Evolutionary conservation across 1,139 yeast genomes (phyloP).

Genomic region (Suhomyces coccinellae): DNA sequence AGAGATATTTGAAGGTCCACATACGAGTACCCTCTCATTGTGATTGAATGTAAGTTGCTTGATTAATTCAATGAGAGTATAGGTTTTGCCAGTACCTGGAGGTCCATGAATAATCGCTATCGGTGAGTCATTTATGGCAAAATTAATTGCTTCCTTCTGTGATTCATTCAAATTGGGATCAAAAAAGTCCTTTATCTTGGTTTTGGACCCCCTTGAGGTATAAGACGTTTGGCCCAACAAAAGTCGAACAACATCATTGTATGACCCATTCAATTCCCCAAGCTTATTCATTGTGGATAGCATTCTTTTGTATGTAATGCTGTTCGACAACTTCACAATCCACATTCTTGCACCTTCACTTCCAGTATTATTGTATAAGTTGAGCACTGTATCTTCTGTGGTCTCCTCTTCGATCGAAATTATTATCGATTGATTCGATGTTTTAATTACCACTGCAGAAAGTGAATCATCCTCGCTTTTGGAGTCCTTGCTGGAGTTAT

Average conservation of each 20-base stretch:
- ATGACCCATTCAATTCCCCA: conserved; percentile 42
- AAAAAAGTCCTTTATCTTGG: conserved; percentile 32
- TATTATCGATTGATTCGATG: conserved; percentile 45
- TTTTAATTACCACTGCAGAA: conserved; percentile 64
- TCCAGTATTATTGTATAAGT: conserved; percentile 45
- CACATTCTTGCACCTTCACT: conserved; percentile 48
- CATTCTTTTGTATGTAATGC: conserved; percentile 77
- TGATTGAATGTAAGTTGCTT: conserved; percentile 61
- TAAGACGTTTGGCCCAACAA: conserved; percentile 46
- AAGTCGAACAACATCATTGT: conserved; percentile 42
- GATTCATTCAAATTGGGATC: conserved; percentile 64
- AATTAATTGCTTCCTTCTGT: conserved; percentile 51
- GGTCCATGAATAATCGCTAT: conserved; percentile 52
- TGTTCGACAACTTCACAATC: conserved; percentile 67
- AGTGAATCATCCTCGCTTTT: conserved; percentile 26
- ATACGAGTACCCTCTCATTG: conserved; percentile 74
- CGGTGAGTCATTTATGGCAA: conserved; percentile 42
- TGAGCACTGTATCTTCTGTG: conserved; percentile 45
- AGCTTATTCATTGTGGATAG: conserved; percentile 71
- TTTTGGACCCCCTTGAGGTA: conserved; percentile 7
- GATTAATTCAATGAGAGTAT: conserved; percentile 81
- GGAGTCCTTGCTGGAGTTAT: conserved; percentile 10
- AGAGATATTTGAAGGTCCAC: conserved; percentile 96
- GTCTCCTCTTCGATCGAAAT: conserved; percentile 62
- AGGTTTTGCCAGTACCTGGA: conserved; percentile 63